These are phyloP conservation scores for Monosporozyma aerobia DNA, from an alignment of 805 yeast species.

Conservation along the genomic window DNA sequence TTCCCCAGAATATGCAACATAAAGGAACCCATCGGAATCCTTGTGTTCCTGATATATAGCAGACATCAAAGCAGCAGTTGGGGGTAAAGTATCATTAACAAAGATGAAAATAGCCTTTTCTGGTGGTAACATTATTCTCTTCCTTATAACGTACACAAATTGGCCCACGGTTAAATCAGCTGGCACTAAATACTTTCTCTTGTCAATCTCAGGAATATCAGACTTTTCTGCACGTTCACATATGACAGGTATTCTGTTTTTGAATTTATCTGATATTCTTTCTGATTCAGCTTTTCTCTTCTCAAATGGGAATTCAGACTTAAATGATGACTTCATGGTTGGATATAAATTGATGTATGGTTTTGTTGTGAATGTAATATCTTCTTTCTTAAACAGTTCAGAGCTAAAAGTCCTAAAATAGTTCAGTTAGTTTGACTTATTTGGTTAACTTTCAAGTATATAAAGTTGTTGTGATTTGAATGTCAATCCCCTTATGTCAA, in stretches of 20 bases:
- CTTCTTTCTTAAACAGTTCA: constrained; percentile 5
- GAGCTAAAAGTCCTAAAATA: background rate
- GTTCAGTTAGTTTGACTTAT: background rate
- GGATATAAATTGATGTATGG: background rate
- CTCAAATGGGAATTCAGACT: constrained; percentile 78
- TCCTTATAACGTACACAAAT: constrained; percentile 94
- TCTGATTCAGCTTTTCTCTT: constrained; percentile 92
- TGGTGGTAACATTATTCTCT: constrained; percentile 89
- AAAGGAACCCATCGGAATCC: constrained; percentile 95
- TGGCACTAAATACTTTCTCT: constrained; percentile 94
- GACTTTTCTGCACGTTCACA: constrained; percentile 97
- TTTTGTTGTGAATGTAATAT: background rate
- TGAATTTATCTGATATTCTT: constrained; percentile 79
- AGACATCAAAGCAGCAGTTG: constrained; percentile 95
- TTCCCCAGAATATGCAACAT: constrained; percentile 93
- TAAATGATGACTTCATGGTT: constrained; percentile 30
- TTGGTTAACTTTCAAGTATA: background rate
- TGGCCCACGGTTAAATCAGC: constrained; percentile 95
- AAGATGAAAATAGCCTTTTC: constrained; percentile 97
- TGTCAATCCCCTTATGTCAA: background rate
- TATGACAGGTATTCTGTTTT: constrained; percentile 88
- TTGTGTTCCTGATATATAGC: constrained; percentile 92
- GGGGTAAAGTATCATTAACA: constrained; percentile 94
- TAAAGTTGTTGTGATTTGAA: background rate
- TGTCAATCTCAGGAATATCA: constrained; percentile 92